Conservation (phyloP, 2,329 filamentous ascomycete genomes). For the Thyridium curvatum region DNA sequence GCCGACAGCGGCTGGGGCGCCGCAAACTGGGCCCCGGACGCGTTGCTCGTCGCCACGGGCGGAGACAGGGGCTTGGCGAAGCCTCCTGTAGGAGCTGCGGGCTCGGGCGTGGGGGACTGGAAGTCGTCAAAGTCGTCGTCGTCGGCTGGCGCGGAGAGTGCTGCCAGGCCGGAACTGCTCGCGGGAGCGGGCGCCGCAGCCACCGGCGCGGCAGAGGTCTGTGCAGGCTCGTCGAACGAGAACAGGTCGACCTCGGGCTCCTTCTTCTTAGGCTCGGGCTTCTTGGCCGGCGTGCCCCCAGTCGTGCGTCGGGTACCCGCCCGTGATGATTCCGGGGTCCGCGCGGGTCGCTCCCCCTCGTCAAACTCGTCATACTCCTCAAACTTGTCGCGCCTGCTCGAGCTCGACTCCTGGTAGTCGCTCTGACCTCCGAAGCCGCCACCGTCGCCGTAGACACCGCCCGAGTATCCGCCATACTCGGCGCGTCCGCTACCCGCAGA, state of each 20-base stretch:
- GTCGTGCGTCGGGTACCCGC: constrained; percentile 42
- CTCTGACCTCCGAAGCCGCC: constrained; percentile 82
- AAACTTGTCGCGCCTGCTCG: constrained; percentile 66
- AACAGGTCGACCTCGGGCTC: constrained; percentile 90
- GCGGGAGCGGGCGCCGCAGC: constrained; percentile 37
- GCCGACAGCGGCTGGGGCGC: constrained; percentile 81
- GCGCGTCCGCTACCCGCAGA: constrained; percentile 54
- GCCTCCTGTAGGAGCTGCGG: constrained; percentile 35
- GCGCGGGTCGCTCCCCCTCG: constrained; percentile 51
- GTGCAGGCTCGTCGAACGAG: constrained; percentile 73
- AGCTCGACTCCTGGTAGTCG: constrained; percentile 62
- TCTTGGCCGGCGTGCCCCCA: constrained; percentile 41
- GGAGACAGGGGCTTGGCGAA: constrained; percentile 38
- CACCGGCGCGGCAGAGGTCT: not conserved
- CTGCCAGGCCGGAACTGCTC: constrained; percentile 38
- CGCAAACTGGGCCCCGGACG: constrained; percentile 63
- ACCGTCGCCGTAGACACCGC: constrained; percentile 87
- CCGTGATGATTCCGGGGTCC: constrained; percentile 41
- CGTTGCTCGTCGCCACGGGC: constrained; percentile 43
- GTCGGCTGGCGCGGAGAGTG: constrained; percentile 43
- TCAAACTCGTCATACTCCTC: constrained; percentile 98
- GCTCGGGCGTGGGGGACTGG: constrained; percentile 65
- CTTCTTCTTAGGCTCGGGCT: constrained; percentile 71
- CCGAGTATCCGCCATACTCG: constrained; percentile 55
- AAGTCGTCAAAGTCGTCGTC: constrained; percentile 98